Evolutionary conservation across 257 asterid genomes (phyloP), one percentile per base, ranked within the genome.

Genomic region (Apocynum venetum): DNA sequence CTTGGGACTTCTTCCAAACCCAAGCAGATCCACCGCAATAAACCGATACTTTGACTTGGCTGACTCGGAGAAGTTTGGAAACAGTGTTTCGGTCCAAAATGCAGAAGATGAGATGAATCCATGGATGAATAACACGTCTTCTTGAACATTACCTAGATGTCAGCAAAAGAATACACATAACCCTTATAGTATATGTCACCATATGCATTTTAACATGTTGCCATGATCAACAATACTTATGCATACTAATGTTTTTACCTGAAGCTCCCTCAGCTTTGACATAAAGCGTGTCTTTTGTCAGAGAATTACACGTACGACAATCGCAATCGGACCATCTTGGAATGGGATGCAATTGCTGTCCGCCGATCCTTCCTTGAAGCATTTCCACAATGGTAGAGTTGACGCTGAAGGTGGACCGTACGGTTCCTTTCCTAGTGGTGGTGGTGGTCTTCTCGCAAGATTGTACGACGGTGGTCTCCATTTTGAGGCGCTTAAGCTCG

Each of bases 251-350:
- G 61, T 15, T 17, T 10, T 40, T 76, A 96, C 98, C 97, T 85
- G 76, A 83, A 36, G 93, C 91, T 65, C 97, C 99, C 6, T 86
- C 90, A 4, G 84, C 86, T 77, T 88, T 89, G 70, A 96, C 99
- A 72, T 75, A 93, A 19, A 93, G 92, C 0, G 90, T 78, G 36
- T 93, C 93, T 49, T 83, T 84, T 12, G 89, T 78, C 98, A 97
- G 89, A 0, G 94, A 84, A 48, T 86, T 88, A 82, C 99, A 96
- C 7, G 92, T 93, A 5, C 65, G 31, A 81, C 98, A 96, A 71
- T 91, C 96, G 71, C 99, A 96, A 68, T 96, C 99, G 0, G 99
- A 93, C 99, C 99, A 96, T 78, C 99, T 77, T 0, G 95, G 95
- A 15, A 78, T 49, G 1, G 86, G 87, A 11, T 80, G 82, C 0